These are phyloP conservation scores for Fragilariopsis cylindrus DNA, from an alignment of 108 stramenopile genomes.

Conservation along the genomic window DNA sequence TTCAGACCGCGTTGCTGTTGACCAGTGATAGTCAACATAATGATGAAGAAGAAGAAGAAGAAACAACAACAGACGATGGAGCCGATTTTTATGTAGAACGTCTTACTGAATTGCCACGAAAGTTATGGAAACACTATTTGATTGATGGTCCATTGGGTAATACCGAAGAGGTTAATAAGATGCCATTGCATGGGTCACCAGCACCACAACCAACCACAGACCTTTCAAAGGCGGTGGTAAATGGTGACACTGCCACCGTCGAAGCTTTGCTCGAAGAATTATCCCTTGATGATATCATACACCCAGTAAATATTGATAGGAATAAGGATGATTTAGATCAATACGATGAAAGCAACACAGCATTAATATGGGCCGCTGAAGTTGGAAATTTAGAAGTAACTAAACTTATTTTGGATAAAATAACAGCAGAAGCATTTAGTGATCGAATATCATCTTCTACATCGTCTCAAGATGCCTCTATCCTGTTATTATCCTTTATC, in stretches of 20 bases:
- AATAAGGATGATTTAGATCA: constrained; percentile 15
- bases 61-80: neutral
- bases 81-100: constrained; percentile 26
- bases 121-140: constrained; percentile 25
- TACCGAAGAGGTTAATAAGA: constrained; percentile 10
- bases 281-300: constrained; percentile 9
- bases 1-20: constrained; percentile 33
- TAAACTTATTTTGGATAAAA: constrained; percentile 3
- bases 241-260: constrained; percentile 26
- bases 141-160: constrained; percentile 28
- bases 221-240: constrained; percentile 26
- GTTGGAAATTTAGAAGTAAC: constrained; percentile 28
- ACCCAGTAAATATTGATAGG: neutral
- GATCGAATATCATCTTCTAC: too few relatives aligned
- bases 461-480: too few relatives aligned
- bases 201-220: constrained; percentile 31
- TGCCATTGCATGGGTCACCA: constrained; percentile 5
- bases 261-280: neutral
- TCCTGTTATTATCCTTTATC: constrained; percentile 1
- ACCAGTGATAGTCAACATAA: neutral
- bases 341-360: constrained; percentile 39
- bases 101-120: constrained; percentile 20
- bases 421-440: too few relatives aligned
- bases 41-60: neutral
- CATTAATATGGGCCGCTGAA: constrained; percentile 56